Evolutionary conservation across 225 moss, liverwort and hornwort species (phyloP).

Genomic region (Rhytidiadelphus loreus): DNA sequence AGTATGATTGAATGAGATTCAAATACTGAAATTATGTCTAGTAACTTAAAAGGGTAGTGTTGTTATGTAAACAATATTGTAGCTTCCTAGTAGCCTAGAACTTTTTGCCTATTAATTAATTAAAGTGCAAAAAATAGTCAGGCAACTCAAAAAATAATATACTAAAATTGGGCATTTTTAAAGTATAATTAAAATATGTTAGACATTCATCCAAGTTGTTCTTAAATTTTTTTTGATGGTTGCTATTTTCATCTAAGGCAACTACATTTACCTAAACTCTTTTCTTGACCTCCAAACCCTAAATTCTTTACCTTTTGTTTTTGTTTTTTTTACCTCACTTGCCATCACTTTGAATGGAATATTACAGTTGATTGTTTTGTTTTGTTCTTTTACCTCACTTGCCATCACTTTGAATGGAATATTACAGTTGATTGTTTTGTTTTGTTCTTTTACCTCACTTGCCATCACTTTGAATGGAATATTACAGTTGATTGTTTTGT

Average conservation of each 20-base stretch:
- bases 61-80: not conserved
- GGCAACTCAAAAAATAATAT: not conserved
- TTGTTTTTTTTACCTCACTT: no score
- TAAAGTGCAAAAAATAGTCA: no score
- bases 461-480: no score
- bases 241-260: not conserved
- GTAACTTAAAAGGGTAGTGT: not conserved
- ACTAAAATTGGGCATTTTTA: not conserved
- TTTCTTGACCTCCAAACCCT: not conserved
- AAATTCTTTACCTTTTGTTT: not conserved
- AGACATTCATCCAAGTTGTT: not conserved
- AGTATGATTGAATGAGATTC: not conserved
- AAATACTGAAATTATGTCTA: not conserved
- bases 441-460: no score
- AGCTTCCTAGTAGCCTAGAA: accelerated
- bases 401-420: no score
- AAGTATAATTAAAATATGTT: not conserved
- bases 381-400: no score
- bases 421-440: no score
- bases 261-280: not conserved
- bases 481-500: no score
- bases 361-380: no score
- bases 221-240: not conserved
- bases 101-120: no score
- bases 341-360: no score